Base-by-base conservation (phyloP, 208 protist species). In the Angomonas deanei region DNA sequence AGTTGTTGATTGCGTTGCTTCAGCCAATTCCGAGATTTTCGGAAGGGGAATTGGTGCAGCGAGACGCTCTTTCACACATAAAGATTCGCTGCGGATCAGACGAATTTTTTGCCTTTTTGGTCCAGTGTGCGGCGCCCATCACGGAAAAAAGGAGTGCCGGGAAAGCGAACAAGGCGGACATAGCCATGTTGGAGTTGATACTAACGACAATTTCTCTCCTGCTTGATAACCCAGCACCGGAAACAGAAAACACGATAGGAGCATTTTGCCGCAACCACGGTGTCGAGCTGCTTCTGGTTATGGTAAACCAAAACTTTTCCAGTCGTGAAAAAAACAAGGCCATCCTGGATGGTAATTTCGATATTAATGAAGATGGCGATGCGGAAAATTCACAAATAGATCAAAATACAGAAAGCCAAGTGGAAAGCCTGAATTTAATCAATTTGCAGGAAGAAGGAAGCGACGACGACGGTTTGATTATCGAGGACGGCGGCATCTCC, bases 301-400 rank as follows among this genome's bases (percentile, higher is more conserved):
- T 94, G 24, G 59, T 94, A 2, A 91, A 86, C 64, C 88, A 94
- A 55, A 94, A 92, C 62, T 94, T 78, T 76, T 70, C 84, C 8
- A 78, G 50, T 47, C 63, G 66, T 0, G 61, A 74, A 39, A 28
- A 28, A 13, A 8, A 23, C 5, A 48, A 39, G 2, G 33, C 21
- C 19, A 13, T 34, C 2, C 1, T 26, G 33, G 54, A 53, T 11
- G 53, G 5, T 30, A 5, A 39, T 26, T 4, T 42, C 4, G 19
- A 46, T 30, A 26, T 21, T 58, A 24, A 55, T 24, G 23, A 2
- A 6, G 27, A 10, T 58, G 52, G 26, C 6, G 3, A 21, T 21
- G n/a, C 52, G 4, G 10, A 13, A 42, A 38, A 2, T 1, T 57
- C 46, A 64, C 61, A 62, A 39, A 0, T 19, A 34, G 2, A 23